Evolutionary conservation across 345 rosid genomes (phyloP), one percentile per base, ranked within the genome.

Genomic region (Jatropha curcas): DNA sequence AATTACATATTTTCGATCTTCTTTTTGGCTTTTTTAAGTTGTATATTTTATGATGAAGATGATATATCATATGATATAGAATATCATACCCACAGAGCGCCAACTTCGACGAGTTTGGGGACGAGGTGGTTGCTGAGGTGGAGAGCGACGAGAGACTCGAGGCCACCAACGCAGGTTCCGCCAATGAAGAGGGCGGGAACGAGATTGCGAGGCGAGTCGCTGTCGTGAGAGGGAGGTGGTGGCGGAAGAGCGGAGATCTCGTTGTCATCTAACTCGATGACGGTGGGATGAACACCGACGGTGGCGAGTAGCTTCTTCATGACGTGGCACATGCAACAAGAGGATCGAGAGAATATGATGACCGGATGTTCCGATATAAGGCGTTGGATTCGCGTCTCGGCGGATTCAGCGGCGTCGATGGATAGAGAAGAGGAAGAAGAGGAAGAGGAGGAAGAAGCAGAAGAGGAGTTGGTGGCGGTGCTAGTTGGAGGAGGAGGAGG

Each of bases 311-410:
- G 91, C 56, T 84, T 88, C 80, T 87, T 90, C 97, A 94, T 92
- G 81, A 90, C 97, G 70, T 90, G 97, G 82, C 97, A 90, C 98
- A 92, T 94, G 88, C 92, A 94, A 77, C 98, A 94, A 7, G 97
- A 83, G 12, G 95, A 81, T 60, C 90, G 87, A 80, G 91, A 89
- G 84, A 94, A 94, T 71, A 94, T 92, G 79, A 94, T 85, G 33
- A 94, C 98, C 0, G 96, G 98, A 82, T 94, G 90, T 78, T 94
- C 98, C 0, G 92, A 76, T 53, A 92, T 92, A n/a, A 94, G 88
- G 24, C 98, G 91, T 56, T 80, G 94, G 90, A 94, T 88, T 74
- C 82, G 78, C 8, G 86, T 68, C 77, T 89, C 96, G 0, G 97
- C 5, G 41, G 98, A 75, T 79, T 94, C 97, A 12, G 76, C 86